These are phyloP conservation scores for Cladosporium sp. DNA, from an alignment of 2,329 filamentous ascomycete species.

Conservation along the genomic window DNA sequence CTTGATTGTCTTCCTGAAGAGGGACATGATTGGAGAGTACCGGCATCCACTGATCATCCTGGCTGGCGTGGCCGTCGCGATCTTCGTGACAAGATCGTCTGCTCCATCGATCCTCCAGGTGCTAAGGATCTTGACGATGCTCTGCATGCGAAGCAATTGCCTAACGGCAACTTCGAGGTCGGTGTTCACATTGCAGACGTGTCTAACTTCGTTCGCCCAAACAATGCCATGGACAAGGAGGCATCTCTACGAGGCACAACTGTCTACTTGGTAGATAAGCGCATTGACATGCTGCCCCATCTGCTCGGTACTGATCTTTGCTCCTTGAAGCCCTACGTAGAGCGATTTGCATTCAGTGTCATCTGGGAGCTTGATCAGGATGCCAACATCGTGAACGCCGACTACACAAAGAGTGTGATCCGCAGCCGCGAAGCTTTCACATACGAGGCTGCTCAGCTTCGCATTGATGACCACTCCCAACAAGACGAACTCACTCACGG, in stretches of 20 bases:
- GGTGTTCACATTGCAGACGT: conserved; percentile 98
- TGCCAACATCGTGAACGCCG: conserved; percentile 77
- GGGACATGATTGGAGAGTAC: conserved; percentile 92
- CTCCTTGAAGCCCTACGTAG: conserved; percentile 95
- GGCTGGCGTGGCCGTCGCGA: conserved; percentile 85
- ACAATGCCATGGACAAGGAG: conserved; percentile 94
- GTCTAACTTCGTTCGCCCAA: conserved; percentile 97
- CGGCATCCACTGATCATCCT: conserved; percentile 69
- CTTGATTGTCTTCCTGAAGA: conserved; percentile 87
- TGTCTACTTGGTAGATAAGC: conserved; percentile 96
- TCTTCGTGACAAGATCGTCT: conserved; percentile 79
- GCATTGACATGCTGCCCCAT: conserved; percentile 98
- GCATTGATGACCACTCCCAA: conserved; percentile 84
- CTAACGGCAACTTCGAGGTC: conserved; percentile 92
- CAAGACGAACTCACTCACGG: conserved; percentile 84
- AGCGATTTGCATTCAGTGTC: conserved; percentile 57
- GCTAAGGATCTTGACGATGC: conserved; percentile 99
- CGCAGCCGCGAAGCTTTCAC: conserved; percentile 94
- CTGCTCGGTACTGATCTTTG: conserved; percentile 93
- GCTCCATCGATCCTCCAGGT: conserved; percentile 93
- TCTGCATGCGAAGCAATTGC: conserved; percentile 75
- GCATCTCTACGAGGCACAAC: conserved; percentile 92
- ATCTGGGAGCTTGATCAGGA: conserved; percentile 77
- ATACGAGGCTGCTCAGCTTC: conserved; percentile 91
- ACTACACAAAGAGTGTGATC: conserved; percentile 97